Evolutionary conservation across 129 eudicot genomes (phyloP).

Genomic region (Flaveria bidentis): DNA sequence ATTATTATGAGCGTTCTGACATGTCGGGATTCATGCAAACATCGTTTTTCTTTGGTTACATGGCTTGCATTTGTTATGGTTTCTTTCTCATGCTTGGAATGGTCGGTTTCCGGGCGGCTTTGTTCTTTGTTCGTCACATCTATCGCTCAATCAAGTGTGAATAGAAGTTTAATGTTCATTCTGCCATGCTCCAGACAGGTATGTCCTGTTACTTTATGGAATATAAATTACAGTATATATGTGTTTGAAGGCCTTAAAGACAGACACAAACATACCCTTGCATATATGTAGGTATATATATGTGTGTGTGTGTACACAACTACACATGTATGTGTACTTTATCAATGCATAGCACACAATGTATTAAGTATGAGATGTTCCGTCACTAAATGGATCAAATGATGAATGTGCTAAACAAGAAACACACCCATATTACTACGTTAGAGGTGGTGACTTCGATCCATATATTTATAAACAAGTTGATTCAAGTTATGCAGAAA

Average conservation of each 20-base stretch:
- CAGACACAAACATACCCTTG: background rate
- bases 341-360: background rate
- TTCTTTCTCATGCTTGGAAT: slow-evolving; percentile 76
- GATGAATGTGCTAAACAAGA: background rate
- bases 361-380: background rate
- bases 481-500: background rate
- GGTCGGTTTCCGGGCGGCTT: slow-evolving; percentile 64
- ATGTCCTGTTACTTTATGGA: background rate
- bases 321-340: too few species aligned
- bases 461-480: background rate
- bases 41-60: slow-evolving; percentile 74
- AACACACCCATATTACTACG: background rate
- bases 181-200: slow-evolving; percentile 19
- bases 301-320: background rate
- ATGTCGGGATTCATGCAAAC: slow-evolving; percentile 87
- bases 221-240: background rate
- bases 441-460: background rate
- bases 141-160: slow-evolving; percentile 78
- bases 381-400: too few species aligned
- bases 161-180: slow-evolving; percentile 34
- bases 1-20: slow-evolving; percentile 64
- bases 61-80: slow-evolving; percentile 77
- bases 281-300: background rate
- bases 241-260: background rate
- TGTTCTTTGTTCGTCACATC: slow-evolving; percentile 70